Evolutionary conservation across 306 rosid species (phyloP).

Genomic region (Urtica urens): DNA sequence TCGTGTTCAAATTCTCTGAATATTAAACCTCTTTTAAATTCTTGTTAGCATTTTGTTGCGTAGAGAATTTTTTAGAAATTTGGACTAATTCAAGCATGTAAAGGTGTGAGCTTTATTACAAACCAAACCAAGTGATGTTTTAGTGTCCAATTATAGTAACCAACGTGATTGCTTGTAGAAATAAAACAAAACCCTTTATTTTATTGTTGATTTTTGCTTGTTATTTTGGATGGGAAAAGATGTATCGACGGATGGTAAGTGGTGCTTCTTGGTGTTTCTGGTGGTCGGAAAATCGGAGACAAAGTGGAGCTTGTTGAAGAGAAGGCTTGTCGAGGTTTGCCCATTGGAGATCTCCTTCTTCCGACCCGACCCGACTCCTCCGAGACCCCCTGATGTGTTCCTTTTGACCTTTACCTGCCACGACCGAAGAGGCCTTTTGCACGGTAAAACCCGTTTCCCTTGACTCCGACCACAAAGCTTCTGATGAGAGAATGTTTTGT

Average conservation of each 20-base stretch:
- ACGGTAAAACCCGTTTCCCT: conserved; percentile 37
- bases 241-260: conserved; percentile 86
- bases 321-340: conserved; percentile 65
- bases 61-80: too few species aligned
- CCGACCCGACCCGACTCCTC: conserved; percentile 46
- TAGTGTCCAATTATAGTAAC: too few species aligned
- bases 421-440: conserved; percentile 77
- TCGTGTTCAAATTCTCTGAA: too few species aligned
- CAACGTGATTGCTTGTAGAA: background rate
- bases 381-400: conserved; percentile 67
- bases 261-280: conserved; percentile 94
- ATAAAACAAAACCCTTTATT: background rate
- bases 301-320: conserved; percentile 75
- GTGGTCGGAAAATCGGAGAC: conserved; percentile 63
- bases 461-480: background rate
- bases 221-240: conserved; percentile 28
- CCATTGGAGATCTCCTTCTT: conserved; percentile 72
- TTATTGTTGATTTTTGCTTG: background rate
- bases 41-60: too few species aligned
- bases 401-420: conserved; percentile 64
- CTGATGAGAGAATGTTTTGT: background rate
- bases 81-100: too few species aligned
- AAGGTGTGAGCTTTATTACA: too few species aligned
- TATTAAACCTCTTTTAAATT: too few species aligned
- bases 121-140: too few species aligned